phyloP scores from a whole-genome alignment of 768 basidiomycete genomes.

The Leccinum truebloodii region DNA sequence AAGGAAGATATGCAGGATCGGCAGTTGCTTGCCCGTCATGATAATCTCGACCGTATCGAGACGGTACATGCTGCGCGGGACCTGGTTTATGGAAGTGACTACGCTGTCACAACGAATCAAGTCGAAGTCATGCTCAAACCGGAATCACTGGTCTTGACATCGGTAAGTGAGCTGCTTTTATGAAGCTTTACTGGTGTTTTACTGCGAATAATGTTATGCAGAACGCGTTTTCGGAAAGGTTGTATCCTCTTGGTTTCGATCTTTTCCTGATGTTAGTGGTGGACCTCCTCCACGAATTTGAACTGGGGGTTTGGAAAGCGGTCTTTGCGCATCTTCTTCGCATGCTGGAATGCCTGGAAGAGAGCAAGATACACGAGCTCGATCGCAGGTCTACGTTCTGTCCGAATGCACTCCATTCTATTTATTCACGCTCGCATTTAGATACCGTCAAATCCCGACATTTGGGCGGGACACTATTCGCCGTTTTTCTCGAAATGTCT shows the following conservation, averaged over 20 bases:
- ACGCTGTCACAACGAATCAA: too few relatives aligned
- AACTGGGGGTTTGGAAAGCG: too few relatives aligned
- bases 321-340: too few relatives aligned
- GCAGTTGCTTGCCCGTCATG: not conserved
- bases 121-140: too few relatives aligned
- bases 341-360: not conserved
- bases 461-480: too few relatives aligned
- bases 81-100: not conserved
- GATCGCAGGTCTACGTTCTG: not conserved
- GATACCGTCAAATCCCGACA: too few relatives aligned
- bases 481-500: too few relatives aligned
- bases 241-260: not conserved
- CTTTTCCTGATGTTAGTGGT: not conserved
- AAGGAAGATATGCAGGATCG: not conserved
- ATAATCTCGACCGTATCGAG: not conserved
- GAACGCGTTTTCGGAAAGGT: not conserved
- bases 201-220: not conserved
- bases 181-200: too few relatives aligned
- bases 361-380: not conserved
- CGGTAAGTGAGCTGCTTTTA: too few relatives aligned
- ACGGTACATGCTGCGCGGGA: not conserved
- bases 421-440: too few relatives aligned
- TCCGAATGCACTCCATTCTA: too few relatives aligned
- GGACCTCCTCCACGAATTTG: not conserved
- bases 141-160: too few relatives aligned